Percentiles rank a stretch among this genome's conserved stretches.
Conservation (phyloP, 2,329 filamentous ascomycete species). For the Calycina marina region DNA sequence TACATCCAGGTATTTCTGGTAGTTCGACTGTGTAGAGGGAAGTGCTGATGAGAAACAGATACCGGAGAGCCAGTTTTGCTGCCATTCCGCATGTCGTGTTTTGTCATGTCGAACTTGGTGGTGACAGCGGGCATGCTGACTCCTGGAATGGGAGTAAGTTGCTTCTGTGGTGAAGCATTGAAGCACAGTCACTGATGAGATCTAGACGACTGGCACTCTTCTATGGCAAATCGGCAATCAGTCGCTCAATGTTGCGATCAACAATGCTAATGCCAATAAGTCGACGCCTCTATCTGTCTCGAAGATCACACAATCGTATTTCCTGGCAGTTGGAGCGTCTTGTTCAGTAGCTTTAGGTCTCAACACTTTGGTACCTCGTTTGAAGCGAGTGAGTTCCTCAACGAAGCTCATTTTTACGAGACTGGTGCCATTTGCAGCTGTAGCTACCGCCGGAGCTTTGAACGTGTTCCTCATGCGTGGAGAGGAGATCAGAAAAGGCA, state of each 20-base stretch:
- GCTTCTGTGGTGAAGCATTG: slow-evolving; percentile 1
- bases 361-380: slow-evolving; percentile 74
- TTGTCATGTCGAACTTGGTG: slow-evolving; percentile 82
- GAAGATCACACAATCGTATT: slow-evolving; percentile 78
- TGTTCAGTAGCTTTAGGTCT: slow-evolving; percentile 88
- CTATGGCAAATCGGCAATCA: slow-evolving; percentile 95
- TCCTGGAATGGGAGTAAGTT: slow-evolving; percentile 57
- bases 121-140: slow-evolving; percentile 97
- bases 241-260: slow-evolving; percentile 95
- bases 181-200: background rate
- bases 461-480: slow-evolving; percentile 98
- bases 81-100: slow-evolving; percentile 95
- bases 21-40: background rate
- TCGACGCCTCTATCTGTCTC: slow-evolving; percentile 72
- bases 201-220: slow-evolving; percentile 64
- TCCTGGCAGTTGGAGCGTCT: slow-evolving; percentile 79
- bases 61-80: slow-evolving; percentile 85
- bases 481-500: slow-evolving; percentile 85
- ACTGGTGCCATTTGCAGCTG: slow-evolving; percentile 92
- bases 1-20: slow-evolving; percentile 83
- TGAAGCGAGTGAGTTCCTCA: slow-evolving; percentile 61
- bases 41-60: slow-evolving; percentile 36
- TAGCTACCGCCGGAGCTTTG: slow-evolving; percentile 76
- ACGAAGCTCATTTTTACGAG: slow-evolving; percentile 65
- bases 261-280: slow-evolving; percentile 96